Conservation (phyloP, 2,329 filamentous ascomycete genomes). For the Xylariaceae sp. region DNA sequence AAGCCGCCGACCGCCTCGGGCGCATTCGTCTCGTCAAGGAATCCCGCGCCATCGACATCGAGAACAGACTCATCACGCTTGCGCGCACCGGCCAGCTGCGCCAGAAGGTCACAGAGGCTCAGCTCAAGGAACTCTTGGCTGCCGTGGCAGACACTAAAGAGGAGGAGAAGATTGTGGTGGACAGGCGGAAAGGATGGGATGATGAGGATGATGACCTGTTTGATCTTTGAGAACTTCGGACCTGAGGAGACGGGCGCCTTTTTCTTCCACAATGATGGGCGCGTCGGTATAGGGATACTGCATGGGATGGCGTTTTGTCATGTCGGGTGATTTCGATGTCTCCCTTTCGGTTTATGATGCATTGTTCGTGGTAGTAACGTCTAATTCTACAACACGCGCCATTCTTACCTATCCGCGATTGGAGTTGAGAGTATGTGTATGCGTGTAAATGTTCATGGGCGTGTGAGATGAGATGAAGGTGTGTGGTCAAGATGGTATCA, state of each 20-base stretch:
- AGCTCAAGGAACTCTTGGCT: slow-evolving; percentile 85
- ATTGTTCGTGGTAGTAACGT: slow-evolving; percentile 4
- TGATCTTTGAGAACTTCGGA: slow-evolving; percentile 44
- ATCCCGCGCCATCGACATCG: slow-evolving; percentile 79
- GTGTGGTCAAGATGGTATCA: background rate
- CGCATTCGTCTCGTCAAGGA: slow-evolving; percentile 96
- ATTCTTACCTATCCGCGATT: background rate
- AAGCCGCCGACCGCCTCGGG: slow-evolving; percentile 85
- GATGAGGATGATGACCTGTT: slow-evolving; percentile 74
- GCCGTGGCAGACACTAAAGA: slow-evolving; percentile 74
- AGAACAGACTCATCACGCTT: slow-evolving; percentile 88
- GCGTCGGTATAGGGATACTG: background rate
- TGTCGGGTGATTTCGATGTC: slow-evolving; percentile 2
- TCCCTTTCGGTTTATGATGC: slow-evolving; percentile 17
- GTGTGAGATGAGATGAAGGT: background rate
- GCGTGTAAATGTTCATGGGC: background rate
- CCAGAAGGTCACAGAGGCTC: slow-evolving; percentile 81
- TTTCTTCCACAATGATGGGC: background rate
- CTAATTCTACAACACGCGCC: slow-evolving; percentile 10
- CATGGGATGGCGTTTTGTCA: slow-evolving; percentile 24
- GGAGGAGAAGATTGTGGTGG: slow-evolving; percentile 83
- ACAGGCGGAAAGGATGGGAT: slow-evolving; percentile 74
- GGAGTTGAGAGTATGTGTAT: background rate
- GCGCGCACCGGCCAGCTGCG: slow-evolving; percentile 82
- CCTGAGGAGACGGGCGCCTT: background rate